phyloP scores from a whole-genome alignment of 2,329 filamentous ascomycete species.

The Teratosphaeria zuluensis region DNA sequence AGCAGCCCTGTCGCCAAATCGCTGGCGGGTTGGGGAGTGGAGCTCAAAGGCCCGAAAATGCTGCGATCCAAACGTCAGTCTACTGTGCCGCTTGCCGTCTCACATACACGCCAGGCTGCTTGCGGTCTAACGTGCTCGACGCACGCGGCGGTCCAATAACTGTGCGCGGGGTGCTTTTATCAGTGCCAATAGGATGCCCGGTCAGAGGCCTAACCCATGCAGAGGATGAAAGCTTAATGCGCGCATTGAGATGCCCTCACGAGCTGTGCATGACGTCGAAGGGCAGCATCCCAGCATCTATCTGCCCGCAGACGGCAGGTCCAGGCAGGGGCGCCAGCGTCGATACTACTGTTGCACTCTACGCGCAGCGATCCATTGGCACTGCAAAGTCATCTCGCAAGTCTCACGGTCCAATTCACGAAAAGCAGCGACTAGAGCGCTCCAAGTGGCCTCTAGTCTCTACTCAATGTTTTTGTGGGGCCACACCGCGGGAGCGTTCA shows the following conservation, averaged over 20 bases:
- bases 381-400: not conserved
- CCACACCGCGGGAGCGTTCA: not conserved
- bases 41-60: conserved; percentile 8
- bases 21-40: conserved; percentile 3
- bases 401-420: not conserved
- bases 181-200: not conserved
- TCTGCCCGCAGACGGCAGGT: not conserved
- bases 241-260: not conserved
- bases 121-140: not conserved
- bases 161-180: not conserved
- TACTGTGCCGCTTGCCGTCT: conserved; percentile 1
- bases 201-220: not conserved
- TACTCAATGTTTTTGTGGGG: not conserved
- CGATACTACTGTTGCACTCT: too few relatives aligned
- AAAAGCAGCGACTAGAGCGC: not conserved
- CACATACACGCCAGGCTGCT: not conserved
- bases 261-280: not conserved
- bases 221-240: not conserved
- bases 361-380: not conserved
- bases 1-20: not conserved
- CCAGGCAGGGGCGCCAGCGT: not conserved
- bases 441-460: not conserved
- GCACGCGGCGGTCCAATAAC: not conserved
- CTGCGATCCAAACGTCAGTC: conserved; percentile 1
- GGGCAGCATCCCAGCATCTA: not conserved